phyloP scores from a whole-genome alignment of 2,329 filamentous ascomycete species.

The Davidsoniella neocaledoniae region DNA sequence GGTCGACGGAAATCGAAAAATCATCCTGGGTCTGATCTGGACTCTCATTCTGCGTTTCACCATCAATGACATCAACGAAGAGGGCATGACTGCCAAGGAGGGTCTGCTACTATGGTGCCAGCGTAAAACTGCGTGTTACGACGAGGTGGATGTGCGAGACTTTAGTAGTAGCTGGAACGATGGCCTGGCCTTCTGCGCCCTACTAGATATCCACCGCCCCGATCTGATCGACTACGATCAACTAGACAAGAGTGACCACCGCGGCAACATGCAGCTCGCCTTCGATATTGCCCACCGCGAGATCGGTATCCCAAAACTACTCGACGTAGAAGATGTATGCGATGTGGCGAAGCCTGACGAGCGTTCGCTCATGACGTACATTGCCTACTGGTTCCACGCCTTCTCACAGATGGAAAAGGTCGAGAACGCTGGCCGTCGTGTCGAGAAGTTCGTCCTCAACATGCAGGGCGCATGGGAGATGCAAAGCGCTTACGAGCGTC shows the following conservation, averaged over 20 bases:
- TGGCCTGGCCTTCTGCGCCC: constrained; percentile 85
- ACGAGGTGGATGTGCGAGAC: constrained; percentile 87
- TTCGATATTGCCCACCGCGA: constrained; percentile 94
- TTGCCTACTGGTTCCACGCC: constrained; percentile 99
- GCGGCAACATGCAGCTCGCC: constrained; percentile 92
- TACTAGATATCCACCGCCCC: constrained; percentile 90
- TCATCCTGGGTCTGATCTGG: constrained; percentile 94
- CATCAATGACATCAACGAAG: constrained; percentile 95
- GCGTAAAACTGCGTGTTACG: constrained; percentile 94
- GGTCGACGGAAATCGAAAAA: constrained; percentile 93
- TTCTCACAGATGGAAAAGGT: constrained; percentile 99
- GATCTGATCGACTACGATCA: constrained; percentile 95
- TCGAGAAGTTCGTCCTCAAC: constrained; percentile 96
- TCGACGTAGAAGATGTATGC: constrained; percentile 96
- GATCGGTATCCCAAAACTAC: constrained; percentile 87
- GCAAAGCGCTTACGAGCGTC: constrained; percentile 87
- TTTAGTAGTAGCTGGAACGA: constrained; percentile 97
- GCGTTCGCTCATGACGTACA: constrained; percentile 96
- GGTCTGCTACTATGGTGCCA: constrained; percentile 94
- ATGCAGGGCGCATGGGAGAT: constrained; percentile 99
- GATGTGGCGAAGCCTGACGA: constrained; percentile 94
- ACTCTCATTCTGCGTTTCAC: constrained; percentile 95
- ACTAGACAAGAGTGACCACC: constrained; percentile 84
- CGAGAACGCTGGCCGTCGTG: constrained; percentile 86
- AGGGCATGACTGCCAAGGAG: constrained; percentile 95